Evolutionary conservation across 2,329 filamentous ascomycete genomes (phyloP).

Genomic region (Metarhizium humberi): DNA sequence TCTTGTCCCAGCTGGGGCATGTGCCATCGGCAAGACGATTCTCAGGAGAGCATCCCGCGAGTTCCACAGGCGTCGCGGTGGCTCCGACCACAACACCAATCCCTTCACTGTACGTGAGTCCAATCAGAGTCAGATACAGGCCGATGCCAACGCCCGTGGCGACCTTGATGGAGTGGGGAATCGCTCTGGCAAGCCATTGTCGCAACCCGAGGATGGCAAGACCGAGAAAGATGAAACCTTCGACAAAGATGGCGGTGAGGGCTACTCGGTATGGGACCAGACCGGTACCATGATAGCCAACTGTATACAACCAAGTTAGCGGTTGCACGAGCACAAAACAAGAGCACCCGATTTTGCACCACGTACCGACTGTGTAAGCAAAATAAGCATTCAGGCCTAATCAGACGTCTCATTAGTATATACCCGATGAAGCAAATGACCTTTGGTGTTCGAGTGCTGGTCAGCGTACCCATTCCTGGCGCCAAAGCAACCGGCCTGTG

Average conservation of each 20-base stretch:
- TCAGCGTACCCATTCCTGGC: constrained; percentile 31
- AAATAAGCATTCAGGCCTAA: constrained; percentile 74
- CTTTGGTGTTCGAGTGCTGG: not conserved
- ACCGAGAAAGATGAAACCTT: constrained; percentile 76
- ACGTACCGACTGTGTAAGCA: constrained; percentile 50
- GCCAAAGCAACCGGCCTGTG: constrained; percentile 27
- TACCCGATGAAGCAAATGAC: not conserved
- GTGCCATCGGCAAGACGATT: constrained; percentile 36
- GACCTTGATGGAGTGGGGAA: constrained; percentile 77
- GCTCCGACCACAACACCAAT: constrained; percentile 70
- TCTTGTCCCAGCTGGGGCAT: constrained; percentile 58
- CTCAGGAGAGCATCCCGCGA: constrained; percentile 58
- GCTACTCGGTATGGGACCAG: constrained; percentile 66
- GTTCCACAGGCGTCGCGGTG: constrained; percentile 57
- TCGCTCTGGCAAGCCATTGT: constrained; percentile 78
- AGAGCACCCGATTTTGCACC: constrained; percentile 8
- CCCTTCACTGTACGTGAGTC: constrained; percentile 70
- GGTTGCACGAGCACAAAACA: not conserved
- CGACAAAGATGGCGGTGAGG: constrained; percentile 78
- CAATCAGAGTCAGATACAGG: constrained; percentile 68
- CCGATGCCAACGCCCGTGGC: constrained; percentile 81
- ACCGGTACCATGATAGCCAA: constrained; percentile 67
- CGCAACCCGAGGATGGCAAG: constrained; percentile 73
- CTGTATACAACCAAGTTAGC: constrained; percentile 22
- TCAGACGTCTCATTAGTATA: constrained; percentile 1